These are phyloP conservation scores for Xylaria acuta DNA, from an alignment of 495 filamentous ascomycete genomes.

Conservation along the genomic window DNA sequence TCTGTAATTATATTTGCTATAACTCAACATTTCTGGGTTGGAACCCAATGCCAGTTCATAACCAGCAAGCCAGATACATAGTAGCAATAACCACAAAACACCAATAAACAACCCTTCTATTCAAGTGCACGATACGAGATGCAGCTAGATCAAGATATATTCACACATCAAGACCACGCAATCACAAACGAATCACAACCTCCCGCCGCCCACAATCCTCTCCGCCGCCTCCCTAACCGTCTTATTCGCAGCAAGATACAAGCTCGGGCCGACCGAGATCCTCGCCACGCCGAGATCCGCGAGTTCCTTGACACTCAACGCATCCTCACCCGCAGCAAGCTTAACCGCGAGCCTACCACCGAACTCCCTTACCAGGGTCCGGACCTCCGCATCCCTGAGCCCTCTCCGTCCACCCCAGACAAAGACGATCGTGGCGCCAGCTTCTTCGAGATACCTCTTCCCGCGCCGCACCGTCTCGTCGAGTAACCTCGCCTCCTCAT, in stretches of 20 bases:
- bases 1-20: not conserved
- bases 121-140: not conserved
- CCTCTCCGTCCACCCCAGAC: conserved; percentile 54
- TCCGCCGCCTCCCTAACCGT: conserved; percentile 43
- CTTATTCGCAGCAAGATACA: conserved; percentile 26
- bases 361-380: conserved; percentile 32
- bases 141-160: not conserved
- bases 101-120: not conserved
- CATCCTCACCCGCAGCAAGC: conserved; percentile 18
- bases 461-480: conserved; percentile 51
- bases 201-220: conserved; percentile 20
- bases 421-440: conserved; percentile 54
- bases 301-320: conserved; percentile 43
- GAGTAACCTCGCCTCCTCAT: conserved; percentile 23
- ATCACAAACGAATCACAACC: not conserved
- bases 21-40: not conserved
- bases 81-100: too few relatives aligned
- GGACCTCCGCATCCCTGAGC: conserved; percentile 33
- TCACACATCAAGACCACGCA: not conserved
- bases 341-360: conserved; percentile 47
- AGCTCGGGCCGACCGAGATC: conserved; percentile 40
- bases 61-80: too few relatives aligned
- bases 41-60: not conserved
- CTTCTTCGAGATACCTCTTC: conserved; percentile 49
- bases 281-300: conserved; percentile 48